Percentiles rank a stretch among this genome's conserved stretches.
Conservation (phyloP, 129 eudicot genomes). For the Chrysanthemum makinoi region DNA sequence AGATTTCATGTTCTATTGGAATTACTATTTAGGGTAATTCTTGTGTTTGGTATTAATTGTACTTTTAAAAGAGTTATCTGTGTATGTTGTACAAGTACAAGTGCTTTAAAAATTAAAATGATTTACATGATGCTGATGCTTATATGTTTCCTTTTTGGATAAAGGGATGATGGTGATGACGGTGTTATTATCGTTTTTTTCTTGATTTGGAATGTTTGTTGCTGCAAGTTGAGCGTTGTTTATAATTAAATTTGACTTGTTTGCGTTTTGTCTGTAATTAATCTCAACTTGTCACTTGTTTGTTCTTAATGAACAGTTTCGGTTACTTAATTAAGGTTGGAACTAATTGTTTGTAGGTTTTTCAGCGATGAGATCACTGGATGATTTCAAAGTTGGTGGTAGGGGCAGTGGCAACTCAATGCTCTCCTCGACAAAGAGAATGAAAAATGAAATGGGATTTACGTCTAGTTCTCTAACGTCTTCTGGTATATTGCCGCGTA, state of each 20-base stretch:
- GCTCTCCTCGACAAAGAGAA: constrained; percentile 49
- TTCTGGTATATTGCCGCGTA: constrained; percentile 44
- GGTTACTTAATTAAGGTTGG: constrained; percentile 9
- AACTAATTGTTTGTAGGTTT: constrained; percentile 46
- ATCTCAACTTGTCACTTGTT: constrained; percentile 18
- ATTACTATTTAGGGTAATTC: constrained; percentile 27
- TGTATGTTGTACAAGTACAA: constrained; percentile 34
- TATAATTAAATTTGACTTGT: constrained; percentile 25
- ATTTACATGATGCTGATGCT: constrained; percentile 32
- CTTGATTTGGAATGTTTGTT: constrained; percentile 27
- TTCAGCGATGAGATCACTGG: constrained; percentile 54
- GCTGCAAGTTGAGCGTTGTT: constrained; percentile 26
- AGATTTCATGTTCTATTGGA: background rate
- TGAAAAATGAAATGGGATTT: constrained; percentile 44
- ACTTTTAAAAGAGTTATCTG: constrained; percentile 22
- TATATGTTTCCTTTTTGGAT: constrained; percentile 28
- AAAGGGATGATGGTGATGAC: constrained; percentile 14
- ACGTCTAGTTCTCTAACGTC: constrained; percentile 38
- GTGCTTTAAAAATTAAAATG: background rate
- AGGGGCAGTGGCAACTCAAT: constrained; percentile 43
- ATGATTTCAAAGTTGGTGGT: constrained; percentile 43
- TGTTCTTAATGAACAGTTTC: background rate
- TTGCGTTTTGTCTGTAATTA: constrained; percentile 8
- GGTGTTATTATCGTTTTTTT: constrained; percentile 9
- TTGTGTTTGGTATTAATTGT: constrained; percentile 2